Evolutionary conservation across 768 basidiomycete genomes (phyloP).

Genomic region (Suillus plorans): DNA sequence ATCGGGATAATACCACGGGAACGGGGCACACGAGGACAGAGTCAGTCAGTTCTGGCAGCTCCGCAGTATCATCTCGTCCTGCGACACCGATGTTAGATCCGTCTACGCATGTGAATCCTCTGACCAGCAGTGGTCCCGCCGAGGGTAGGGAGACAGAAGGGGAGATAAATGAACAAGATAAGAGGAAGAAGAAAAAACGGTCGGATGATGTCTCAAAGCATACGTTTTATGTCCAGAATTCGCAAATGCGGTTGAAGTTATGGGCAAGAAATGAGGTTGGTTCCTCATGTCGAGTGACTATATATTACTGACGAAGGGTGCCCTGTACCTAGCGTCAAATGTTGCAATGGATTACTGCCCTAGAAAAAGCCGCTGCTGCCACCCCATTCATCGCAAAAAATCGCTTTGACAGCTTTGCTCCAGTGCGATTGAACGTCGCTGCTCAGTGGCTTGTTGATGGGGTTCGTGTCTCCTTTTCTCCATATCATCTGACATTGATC

Average conservation of each 20-base stretch:
- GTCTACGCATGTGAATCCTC: slow-evolving; percentile 68
- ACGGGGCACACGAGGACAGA: slow-evolving; percentile 13
- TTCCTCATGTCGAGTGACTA: neutral
- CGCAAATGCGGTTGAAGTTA: slow-evolving; percentile 85
- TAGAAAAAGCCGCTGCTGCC: slow-evolving; percentile 75
- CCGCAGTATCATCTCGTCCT: slow-evolving; percentile 39
- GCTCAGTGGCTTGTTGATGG: slow-evolving; percentile 99
- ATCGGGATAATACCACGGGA: slow-evolving; percentile 2
- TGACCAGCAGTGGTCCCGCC: slow-evolving; percentile 28
- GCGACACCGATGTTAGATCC: slow-evolving; percentile 74
- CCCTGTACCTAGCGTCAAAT: slow-evolving; percentile 71
- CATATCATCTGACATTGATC: neutral
- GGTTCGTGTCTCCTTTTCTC: slow-evolving; percentile 36
- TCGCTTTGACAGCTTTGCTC: slow-evolving; percentile 93
- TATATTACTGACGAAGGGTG: slow-evolving; percentile 6
- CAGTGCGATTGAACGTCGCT: slow-evolving; percentile 88
- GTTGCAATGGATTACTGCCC: slow-evolving; percentile 92
- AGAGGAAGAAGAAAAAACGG: slow-evolving; percentile 47
- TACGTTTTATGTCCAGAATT: slow-evolving; percentile 91
- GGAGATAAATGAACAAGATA: slow-evolving; percentile 35
- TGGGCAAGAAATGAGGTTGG: slow-evolving; percentile 83
- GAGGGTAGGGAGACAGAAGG: slow-evolving; percentile 18
- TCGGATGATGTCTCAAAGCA: slow-evolving; percentile 79
- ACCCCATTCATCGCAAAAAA: slow-evolving; percentile 81
- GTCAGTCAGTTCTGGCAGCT: slow-evolving; percentile 32